Percentiles rank a stretch among this genome's conserved stretches.
Conservation (phyloP, 306 rosid genomes). For the Begonia masoniana region DNA sequence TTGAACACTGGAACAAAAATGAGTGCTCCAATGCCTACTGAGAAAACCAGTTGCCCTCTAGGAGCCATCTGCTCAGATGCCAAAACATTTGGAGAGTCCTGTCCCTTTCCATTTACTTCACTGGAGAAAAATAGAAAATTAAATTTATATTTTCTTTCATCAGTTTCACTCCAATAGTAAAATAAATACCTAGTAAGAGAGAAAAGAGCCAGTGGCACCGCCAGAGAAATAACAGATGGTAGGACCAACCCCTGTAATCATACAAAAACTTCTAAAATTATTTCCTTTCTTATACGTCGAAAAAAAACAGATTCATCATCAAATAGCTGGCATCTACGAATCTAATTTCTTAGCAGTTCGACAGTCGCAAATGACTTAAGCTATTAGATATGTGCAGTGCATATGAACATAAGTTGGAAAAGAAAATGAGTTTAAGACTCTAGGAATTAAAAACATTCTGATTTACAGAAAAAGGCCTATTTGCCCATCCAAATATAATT, state of each 20-base stretch:
- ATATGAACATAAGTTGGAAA: no score
- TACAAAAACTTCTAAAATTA: no score
- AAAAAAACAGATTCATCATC: no score
- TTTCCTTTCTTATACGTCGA: no score
- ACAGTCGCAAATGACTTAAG: no score
- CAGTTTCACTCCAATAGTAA: conserved; percentile 4
- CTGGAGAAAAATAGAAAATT: conserved; percentile 21
- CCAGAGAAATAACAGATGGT: conserved; percentile 69
- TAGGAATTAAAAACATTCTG: no score
- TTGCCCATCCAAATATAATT: no score
- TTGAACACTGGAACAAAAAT: conserved; percentile 84
- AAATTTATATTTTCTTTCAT: conserved; percentile 6
- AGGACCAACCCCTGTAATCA: conserved; percentile 46
- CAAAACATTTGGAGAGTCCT: conserved; percentile 35
- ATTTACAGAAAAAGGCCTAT: no score
- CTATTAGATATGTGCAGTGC: no score
- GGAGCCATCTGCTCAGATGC: conserved; percentile 96
- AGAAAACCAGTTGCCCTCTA: conserved; percentile 77
- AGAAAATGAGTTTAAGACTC: no score
- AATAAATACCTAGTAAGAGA: conserved; percentile 65
- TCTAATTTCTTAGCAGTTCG: no score
- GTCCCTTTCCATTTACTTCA: conserved; percentile 68
- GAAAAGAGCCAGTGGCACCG: conserved; percentile 76
- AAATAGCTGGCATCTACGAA: no score
- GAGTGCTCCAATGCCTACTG: conserved; percentile 83